Base-by-base conservation (phyloP, 202 grass and related monocot species). In the Carex sylvatica region DNA sequence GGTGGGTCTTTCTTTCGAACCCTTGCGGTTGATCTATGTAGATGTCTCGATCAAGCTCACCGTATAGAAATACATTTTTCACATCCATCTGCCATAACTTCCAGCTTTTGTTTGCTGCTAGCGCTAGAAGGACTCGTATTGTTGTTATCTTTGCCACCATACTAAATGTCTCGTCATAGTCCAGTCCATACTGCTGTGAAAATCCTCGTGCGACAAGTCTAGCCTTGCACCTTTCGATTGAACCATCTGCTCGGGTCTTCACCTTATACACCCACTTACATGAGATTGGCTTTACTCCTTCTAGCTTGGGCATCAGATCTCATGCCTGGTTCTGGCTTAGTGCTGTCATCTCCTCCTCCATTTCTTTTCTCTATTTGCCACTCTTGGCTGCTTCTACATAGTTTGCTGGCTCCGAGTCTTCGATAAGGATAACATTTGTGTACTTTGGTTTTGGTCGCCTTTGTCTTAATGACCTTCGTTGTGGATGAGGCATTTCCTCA, bases 31-130 rank as follows among this genome's bases (percentile, higher is more conserved):
- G 65, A 10, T 69, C 65, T 26, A 69, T 38, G 18, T 78, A 78
- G 36, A 78, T 78, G 11, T 78, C 35, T 36, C n/a, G 16, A 36
- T 80, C 75, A 31, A 80, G 75, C 46, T 80, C 75, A 16, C 75
- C 49, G 24, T 80, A 23, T 80, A 26, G 26, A 26, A 26, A 26
- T 0, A 26, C 26, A 26, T 26, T 26, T 1, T 26, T 26, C 26
- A 26, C 26, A 26, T 26, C 26, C 26, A 26, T 26, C 26, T 26
- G 49, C n/a, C 75, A 80, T 2, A 80, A 1, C 19, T 80, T 80
- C 19, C 51, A 59, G 12, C 12, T 11, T 60, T 60, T 60, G 6
- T 6, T 22, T 59, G 55, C 6, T 31, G 65, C 26, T 5, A 69
- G 20, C 11, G 26, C 9, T 36, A 69, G 28, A 9, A 69, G 65